Conservation (phyloP, 257 asterid genomes). For the Nicotiana noctiflora region DNA sequence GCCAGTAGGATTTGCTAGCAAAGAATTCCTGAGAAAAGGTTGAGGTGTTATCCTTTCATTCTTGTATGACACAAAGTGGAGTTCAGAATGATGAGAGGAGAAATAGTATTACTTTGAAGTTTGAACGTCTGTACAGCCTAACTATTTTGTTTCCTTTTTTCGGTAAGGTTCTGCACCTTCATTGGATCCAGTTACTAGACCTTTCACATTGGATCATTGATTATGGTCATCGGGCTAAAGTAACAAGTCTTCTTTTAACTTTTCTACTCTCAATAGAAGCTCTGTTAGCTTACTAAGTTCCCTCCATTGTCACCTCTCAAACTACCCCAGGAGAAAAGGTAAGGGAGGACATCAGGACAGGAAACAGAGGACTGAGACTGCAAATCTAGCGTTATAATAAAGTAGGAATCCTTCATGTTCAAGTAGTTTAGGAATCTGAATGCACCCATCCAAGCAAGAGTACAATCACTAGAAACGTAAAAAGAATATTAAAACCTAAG, state of each 20-base stretch:
- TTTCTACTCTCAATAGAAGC: not conserved
- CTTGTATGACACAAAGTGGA: not conserved
- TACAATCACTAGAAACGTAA: not conserved
- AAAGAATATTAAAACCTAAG: not conserved
- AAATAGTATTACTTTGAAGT: too few species aligned
- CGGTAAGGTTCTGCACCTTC: not conserved
- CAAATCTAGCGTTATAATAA: not conserved
- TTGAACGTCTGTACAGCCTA: too few species aligned
- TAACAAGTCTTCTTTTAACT: not conserved
- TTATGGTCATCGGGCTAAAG: not conserved
- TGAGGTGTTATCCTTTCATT: not conserved
- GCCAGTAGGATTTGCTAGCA: not conserved
- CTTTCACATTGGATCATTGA: not conserved
- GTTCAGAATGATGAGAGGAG: not conserved
- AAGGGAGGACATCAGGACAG: not conserved
- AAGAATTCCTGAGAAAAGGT: not conserved
- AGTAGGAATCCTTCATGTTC: not conserved
- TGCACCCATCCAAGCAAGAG: not conserved
- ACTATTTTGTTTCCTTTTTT: not conserved
- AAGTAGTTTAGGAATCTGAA: not conserved
- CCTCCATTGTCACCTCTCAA: not conserved
- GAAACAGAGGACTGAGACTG: not conserved
- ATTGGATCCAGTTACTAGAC: not conserved
- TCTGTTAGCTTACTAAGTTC: not conserved
- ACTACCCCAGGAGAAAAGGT: not conserved